Percentiles rank a stretch among this genome's conserved stretches.
Evolutionary conservation across 2,329 filamentous ascomycete species (phyloP).

Genomic region (Colletotrichum brevisporum): DNA sequence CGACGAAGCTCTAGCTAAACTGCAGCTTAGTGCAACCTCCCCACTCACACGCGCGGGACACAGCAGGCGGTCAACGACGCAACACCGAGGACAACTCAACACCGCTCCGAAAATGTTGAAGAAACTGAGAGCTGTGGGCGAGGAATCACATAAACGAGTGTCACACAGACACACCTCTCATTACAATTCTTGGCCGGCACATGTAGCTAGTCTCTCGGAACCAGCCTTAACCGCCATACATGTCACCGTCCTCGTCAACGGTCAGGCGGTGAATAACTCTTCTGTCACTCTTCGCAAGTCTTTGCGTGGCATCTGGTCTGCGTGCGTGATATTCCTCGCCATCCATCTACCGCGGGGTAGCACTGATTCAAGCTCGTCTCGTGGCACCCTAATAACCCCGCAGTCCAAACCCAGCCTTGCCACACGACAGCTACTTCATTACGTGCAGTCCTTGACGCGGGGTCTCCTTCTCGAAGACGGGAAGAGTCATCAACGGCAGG

Average conservation of each 20-base stretch:
- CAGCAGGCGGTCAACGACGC: constrained; percentile 14
- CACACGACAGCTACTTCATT: constrained; percentile 17
- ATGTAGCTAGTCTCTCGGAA: constrained; percentile 18
- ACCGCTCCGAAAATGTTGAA: constrained; percentile 10
- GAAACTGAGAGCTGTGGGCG: not conserved
- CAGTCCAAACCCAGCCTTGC: constrained; percentile 11
- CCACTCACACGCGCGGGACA: not conserved
- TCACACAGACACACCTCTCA: not conserved
- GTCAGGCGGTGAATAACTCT: constrained; percentile 25
- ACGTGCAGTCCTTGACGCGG: constrained; percentile 32
- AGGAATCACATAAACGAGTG: not conserved
- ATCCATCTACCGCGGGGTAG: not conserved
- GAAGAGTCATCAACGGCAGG: constrained; percentile 17
- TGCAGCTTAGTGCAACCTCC: not conserved
- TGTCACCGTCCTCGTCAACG: constrained; percentile 14
- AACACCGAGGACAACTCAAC: constrained; percentile 20
- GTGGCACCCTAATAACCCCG: not conserved
- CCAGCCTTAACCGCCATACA: constrained; percentile 4
- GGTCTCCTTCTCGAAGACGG: constrained; percentile 10
- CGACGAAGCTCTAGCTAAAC: not conserved
- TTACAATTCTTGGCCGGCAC: constrained; percentile 9
- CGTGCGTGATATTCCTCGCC: constrained; percentile 1
- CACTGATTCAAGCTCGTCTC: not conserved
- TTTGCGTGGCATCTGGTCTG: too few relatives aligned
- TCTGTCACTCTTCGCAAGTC: too few relatives aligned